Evolutionary conservation across 2,329 filamentous ascomycete genomes (phyloP).

Genomic region (Fusarium odoratissimum): DNA sequence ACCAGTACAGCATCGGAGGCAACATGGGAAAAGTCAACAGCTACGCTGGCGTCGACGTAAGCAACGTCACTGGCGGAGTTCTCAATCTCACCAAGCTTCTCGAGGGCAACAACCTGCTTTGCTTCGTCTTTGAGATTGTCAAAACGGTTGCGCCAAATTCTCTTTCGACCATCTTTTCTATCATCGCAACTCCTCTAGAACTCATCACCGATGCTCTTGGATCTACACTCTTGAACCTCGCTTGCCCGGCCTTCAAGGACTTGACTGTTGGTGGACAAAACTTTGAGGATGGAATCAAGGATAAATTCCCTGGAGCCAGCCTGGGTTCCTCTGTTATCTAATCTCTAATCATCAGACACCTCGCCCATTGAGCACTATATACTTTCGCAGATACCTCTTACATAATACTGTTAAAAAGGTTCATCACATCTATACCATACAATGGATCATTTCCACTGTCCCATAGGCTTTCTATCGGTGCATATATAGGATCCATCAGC

Average conservation of each 20-base stretch:
- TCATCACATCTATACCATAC: constrained; percentile 40
- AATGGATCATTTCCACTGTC: constrained; percentile 28
- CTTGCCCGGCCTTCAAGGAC: constrained; percentile 19
- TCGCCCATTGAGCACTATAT: neutral
- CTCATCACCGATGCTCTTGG: constrained; percentile 4
- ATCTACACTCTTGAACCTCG: neutral
- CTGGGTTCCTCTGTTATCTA: neutral
- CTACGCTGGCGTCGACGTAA: constrained; percentile 18
- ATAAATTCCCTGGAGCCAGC: constrained; percentile 12
- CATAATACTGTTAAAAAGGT: constrained; percentile 34
- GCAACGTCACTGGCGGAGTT: constrained; percentile 9
- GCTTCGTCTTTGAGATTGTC: constrained; percentile 22
- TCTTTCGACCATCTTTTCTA: neutral
- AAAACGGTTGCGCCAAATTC: constrained; percentile 14
- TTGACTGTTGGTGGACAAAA: neutral
- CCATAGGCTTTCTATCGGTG: constrained; percentile 27
- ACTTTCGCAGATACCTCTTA: neutral
- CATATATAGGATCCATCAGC: constrained; percentile 8
- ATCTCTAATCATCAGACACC: fast-evolving
- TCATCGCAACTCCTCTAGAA: neutral
- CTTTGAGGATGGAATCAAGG: constrained; percentile 1
- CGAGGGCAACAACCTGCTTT: constrained; percentile 15
- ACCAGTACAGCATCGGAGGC: constrained; percentile 4
- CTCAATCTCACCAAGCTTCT: constrained; percentile 16
- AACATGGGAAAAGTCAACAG: constrained; percentile 20